Base-by-base conservation (phyloP, 768 basidiomycete species). In the Phaffia australis region DNA sequence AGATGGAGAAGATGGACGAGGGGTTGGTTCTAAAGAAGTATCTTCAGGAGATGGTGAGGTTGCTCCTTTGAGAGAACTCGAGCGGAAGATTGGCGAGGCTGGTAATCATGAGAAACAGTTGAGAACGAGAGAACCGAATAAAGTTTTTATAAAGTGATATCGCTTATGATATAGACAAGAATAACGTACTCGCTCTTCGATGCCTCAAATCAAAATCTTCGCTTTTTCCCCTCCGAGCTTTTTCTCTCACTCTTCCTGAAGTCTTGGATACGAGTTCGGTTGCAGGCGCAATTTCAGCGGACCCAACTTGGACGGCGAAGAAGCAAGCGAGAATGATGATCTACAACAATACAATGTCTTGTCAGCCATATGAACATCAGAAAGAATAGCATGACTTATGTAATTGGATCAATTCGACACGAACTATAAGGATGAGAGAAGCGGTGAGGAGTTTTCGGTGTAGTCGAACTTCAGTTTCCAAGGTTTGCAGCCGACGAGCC, bases 251-350 rank as follows among this genome's bases (percentile, higher is more conserved):
- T 49, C 27, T 60, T 18, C 27, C 35, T 46, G 59, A 21, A 6
- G 59, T 49, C 16, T 49, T 46, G 23, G 59, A 48, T 1, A 60
- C 59, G 59, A 60, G 25, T 8, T 60, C 63, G 0, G 51, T 32
- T 15, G 56, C 51, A n/a, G 63, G 63, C 9, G 56, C 63, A 35
- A 63, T 63, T 35, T 63, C 63, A 29, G 56, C 32, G 4, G 63
- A 63, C 3, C 63, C 63, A 35, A 63, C 3, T 6, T 55, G 63
- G 19, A 63, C 47, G 21, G 63, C 63, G 30, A 63, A 63, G 54
- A 63, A 56, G 52, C 29, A 35, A 2, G 52, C 63, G 27, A 63
- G 52, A n/a, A 63, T 57, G 6, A 29, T 46, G 15, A 30, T 42
- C 62, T 15, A 42, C 46, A 52, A 14, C 50, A 23, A 27, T 42